phyloP scores from a whole-genome alignment of 1,284 basidiomycete species.

The Heterobasidion occidentale region DNA sequence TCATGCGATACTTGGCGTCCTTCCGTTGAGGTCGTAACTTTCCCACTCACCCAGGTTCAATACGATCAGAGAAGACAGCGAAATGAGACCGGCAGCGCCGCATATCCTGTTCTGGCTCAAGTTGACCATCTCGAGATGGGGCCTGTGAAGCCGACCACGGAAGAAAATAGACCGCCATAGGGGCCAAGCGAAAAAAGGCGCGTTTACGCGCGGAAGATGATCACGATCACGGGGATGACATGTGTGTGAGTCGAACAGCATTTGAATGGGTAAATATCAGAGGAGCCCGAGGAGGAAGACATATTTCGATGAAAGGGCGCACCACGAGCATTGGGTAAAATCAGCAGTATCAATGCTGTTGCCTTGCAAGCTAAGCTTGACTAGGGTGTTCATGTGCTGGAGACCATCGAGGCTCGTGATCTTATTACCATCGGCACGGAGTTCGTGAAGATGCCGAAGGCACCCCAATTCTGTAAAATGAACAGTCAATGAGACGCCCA shows the following conservation, averaged over 20 bases:
- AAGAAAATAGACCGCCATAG: no score
- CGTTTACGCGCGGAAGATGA: neutral
- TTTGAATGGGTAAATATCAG: neutral
- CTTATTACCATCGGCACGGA: slow-evolving; percentile 81
- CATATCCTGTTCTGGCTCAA: slow-evolving; percentile 72
- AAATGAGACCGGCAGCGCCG: slow-evolving; percentile 51
- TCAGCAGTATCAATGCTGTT: slow-evolving; percentile 70
- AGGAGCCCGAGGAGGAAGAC: slow-evolving; percentile 8
- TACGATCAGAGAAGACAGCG: slow-evolving; percentile 55
- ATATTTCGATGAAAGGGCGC: slow-evolving; percentile 16
- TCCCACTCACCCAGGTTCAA: slow-evolving; percentile 71
- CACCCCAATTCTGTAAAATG: slow-evolving; percentile 65
- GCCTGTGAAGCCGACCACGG: slow-evolving; percentile 36
- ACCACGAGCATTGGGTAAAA: slow-evolving; percentile 65
- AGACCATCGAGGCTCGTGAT: slow-evolving; percentile 78
- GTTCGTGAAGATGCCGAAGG: slow-evolving; percentile 80
- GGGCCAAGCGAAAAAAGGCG: no score
- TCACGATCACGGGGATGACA: neutral
- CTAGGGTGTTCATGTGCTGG: slow-evolving; percentile 69
- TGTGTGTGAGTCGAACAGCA: slow-evolving; percentile 7
- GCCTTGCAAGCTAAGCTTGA: slow-evolving; percentile 76
- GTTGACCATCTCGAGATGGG: slow-evolving; percentile 77
- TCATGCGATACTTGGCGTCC: neutral
- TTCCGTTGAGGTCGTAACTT: neutral
- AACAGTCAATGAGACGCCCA: slow-evolving; percentile 9